Percentiles rank a stretch among this genome's conserved stretches.
These are phyloP conservation scores for Panellus pusillus DNA, from an alignment of 768 basidiomycete species.

Conservation along the genomic window DNA sequence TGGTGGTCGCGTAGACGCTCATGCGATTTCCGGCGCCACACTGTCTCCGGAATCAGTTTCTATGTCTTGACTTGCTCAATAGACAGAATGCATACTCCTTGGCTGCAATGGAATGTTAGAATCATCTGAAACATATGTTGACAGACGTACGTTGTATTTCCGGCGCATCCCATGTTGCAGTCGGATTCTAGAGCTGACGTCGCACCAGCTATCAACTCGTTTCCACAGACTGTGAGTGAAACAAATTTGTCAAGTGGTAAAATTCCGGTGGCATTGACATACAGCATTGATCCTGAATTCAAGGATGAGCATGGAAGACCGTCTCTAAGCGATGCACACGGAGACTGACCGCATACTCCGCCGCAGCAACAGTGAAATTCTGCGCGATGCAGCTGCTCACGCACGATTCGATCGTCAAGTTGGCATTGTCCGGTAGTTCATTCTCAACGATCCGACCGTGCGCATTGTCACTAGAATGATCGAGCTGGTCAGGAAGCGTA, in stretches of 20 bases:
- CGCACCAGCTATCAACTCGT: conserved; percentile 63
- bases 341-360: conserved; percentile 59
- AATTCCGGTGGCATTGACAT: conserved; percentile 22
- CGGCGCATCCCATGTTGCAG: conserved; percentile 79
- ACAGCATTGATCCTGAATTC: conserved; percentile 42
- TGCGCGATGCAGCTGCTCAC: conserved; percentile 53
- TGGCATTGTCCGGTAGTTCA: conserved; percentile 29
- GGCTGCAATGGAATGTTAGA: conserved; percentile 35
- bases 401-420: conserved; percentile 60
- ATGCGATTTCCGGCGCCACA: conserved; percentile 75
- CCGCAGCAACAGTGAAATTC: conserved; percentile 66
- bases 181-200: conserved; percentile 44
- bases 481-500: too few relatives aligned
- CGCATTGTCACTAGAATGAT: conserved; percentile 50
- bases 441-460: conserved; percentile 59
- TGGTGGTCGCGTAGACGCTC: conserved; percentile 64
- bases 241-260: not conserved
- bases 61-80: not conserved
- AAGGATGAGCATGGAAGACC: conserved; percentile 36
- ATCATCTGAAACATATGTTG: conserved; percentile 1
- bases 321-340: not conserved
- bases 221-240: conserved; percentile 62
- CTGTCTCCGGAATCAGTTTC: conserved; percentile 2
- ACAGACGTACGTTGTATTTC: conserved; percentile 58
- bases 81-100: conserved; percentile 36